phyloP scores from a whole-genome alignment of 2,329 filamentous ascomycete genomes.

The Alternaria sp. region DNA sequence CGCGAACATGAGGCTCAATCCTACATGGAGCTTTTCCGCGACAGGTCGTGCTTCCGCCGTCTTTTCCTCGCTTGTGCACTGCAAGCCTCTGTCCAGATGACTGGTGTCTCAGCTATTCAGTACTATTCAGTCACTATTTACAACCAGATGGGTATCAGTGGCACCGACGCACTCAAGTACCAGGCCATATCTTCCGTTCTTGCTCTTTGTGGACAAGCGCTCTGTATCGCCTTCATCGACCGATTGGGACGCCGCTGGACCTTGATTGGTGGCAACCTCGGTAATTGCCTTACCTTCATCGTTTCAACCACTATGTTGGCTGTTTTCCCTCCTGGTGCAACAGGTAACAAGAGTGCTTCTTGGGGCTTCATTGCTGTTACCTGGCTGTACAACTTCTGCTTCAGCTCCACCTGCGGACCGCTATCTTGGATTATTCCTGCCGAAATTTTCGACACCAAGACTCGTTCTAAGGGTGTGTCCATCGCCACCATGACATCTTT shows the following conservation, averaged over 20 bases:
- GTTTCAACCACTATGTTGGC: constrained; percentile 68
- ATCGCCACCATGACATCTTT: constrained; percentile 78
- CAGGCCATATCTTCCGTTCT: constrained; percentile 79
- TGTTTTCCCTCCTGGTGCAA: constrained; percentile 67
- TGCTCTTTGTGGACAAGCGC: constrained; percentile 72
- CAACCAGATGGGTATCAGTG: constrained; percentile 72
- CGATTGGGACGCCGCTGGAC: constrained; percentile 75
- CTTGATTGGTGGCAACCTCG: constrained; percentile 74
- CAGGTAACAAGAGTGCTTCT: constrained; percentile 63
- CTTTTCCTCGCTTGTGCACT: constrained; percentile 74
- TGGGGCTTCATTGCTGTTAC: constrained; percentile 82
- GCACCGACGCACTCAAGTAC: constrained; percentile 73
- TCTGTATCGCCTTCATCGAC: constrained; percentile 75
- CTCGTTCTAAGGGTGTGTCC: constrained; percentile 76
- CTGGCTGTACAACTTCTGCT: constrained; percentile 83
- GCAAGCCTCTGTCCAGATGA: constrained; percentile 79
- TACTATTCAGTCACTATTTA: constrained; percentile 77
- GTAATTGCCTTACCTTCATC: constrained; percentile 78
- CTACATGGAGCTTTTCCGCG: constrained; percentile 73
- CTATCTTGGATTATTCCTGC: constrained; percentile 71
- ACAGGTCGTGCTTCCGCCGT: constrained; percentile 73
- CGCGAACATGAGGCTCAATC: constrained; percentile 75
- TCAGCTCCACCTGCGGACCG: constrained; percentile 75
- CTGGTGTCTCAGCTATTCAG: constrained; percentile 70
- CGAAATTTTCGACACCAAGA: constrained; percentile 81